phyloP scores from a whole-genome alignment of 176 grass and related monocot genomes.

The Pontederia paniculata region DNA sequence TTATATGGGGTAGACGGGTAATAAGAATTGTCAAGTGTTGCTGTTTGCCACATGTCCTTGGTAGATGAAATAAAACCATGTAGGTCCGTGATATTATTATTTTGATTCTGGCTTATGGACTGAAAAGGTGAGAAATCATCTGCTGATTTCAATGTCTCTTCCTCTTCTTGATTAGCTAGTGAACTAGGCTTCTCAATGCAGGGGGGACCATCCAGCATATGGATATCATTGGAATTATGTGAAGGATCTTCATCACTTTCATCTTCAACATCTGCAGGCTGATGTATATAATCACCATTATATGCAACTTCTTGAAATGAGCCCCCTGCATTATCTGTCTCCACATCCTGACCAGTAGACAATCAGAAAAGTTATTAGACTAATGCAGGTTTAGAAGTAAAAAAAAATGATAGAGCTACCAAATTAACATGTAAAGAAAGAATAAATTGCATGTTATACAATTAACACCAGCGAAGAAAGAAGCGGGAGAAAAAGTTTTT shows the following conservation, averaged over 20 bases:
- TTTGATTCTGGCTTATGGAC: conserved; percentile 16
- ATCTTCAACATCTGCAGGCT: conserved; percentile 17
- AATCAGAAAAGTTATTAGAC: neutral
- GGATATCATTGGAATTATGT: neutral
- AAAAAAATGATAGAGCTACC: neutral
- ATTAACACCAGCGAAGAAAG: no score
- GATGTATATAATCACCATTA: conserved; percentile 19
- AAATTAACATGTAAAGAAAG: no score
- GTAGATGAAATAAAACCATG: conserved; percentile 13
- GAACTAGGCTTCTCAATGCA: conserved; percentile 10
- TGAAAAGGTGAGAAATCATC: conserved; percentile 14
- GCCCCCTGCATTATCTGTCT: conserved; percentile 18
- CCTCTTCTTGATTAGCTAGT: conserved; percentile 6
- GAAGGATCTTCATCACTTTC: conserved; percentile 1
- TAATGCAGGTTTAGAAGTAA: neutral
- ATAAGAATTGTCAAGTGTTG: conserved; percentile 22
- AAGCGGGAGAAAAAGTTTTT: no score
- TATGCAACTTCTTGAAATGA: conserved; percentile 15
- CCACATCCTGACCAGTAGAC: conserved; percentile 34
- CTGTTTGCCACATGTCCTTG: conserved; percentile 25
- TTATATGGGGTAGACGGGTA: conserved; percentile 16
- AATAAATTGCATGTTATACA: no score
- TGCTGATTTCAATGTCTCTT: conserved; percentile 2
- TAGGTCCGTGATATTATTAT: conserved; percentile 12
- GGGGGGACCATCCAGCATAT: conserved; percentile 10